A percentile compares a stretch with the other conserved stretches of the same genome.
Evolutionary conservation across 352 stramenopile species (phyloP).

Genomic region (Globisporangium yorkense): DNA sequence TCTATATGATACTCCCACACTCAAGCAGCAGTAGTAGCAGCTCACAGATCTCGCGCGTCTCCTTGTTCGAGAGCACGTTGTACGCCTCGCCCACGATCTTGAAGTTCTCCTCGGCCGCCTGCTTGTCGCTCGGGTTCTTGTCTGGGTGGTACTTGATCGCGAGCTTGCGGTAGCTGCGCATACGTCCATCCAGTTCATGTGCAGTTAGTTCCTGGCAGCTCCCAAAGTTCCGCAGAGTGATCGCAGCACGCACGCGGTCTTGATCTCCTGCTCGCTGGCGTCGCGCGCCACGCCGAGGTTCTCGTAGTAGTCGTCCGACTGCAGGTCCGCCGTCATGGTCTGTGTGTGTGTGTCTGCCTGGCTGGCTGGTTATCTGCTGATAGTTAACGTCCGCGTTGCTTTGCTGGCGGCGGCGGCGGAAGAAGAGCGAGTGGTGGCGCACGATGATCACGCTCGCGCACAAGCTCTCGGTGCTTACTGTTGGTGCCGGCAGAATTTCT

Average conservation of each 20-base stretch:
- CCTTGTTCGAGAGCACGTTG: slow-evolving; percentile 89
- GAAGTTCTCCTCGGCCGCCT: slow-evolving; percentile 89
- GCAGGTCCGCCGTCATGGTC: slow-evolving; percentile 29
- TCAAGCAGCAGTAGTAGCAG: background rate
- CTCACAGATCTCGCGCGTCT: slow-evolving; percentile 88
- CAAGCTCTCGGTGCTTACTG: too few species aligned
- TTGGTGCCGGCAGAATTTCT: background rate
- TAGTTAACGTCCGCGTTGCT: too few species aligned
- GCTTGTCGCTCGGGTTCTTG: slow-evolving; percentile 86
- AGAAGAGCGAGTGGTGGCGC: background rate
- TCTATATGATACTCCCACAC: background rate
- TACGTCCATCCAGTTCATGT: too few species aligned
- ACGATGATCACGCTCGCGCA: background rate
- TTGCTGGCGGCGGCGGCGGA: background rate
- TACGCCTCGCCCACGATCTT: slow-evolving; percentile 93
- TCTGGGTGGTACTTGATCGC: slow-evolving; percentile 93
- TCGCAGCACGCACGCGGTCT: slow-evolving; percentile 53
- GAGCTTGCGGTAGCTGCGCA: slow-evolving; percentile 82
- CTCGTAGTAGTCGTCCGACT: slow-evolving; percentile 82
- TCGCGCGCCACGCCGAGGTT: slow-evolving; percentile 69
- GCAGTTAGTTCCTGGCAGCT: too few species aligned
- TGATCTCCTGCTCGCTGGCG: slow-evolving; percentile 77
- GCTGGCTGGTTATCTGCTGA: too few species aligned
- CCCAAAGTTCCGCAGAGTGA: background rate
- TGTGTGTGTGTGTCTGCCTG: background rate